A percentile compares a stretch with the other conserved stretches of the same genome.
phyloP scores from a whole-genome alignment of 2,329 filamentous ascomycete species.

The Venturia oleaginea region DNA sequence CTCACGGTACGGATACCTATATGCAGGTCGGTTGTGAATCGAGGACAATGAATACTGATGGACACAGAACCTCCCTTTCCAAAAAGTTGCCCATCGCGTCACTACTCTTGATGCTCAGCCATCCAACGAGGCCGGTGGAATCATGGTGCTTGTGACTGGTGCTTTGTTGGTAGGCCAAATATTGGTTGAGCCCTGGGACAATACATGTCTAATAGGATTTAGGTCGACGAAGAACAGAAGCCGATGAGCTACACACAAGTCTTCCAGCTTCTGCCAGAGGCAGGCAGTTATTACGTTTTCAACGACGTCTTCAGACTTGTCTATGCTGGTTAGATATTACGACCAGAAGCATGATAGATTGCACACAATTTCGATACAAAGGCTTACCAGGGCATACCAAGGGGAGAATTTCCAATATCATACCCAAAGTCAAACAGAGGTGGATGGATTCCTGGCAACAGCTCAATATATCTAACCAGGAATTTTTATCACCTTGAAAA shows the following conservation, averaged over 20 bases:
- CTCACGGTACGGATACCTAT: conserved; percentile 52
- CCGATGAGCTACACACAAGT: conserved; percentile 87
- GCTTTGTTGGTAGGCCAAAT: conserved; percentile 57
- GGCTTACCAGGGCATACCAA: neutral
- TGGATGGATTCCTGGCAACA: neutral
- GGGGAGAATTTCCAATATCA: neutral
- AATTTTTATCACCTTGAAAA: neutral
- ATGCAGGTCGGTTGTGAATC: neutral
- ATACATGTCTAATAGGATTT: conserved; percentile 15
- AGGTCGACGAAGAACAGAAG: conserved; percentile 79
- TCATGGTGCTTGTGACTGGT: conserved; percentile 84
- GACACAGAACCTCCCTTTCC: conserved; percentile 64
- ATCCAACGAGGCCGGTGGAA: conserved; percentile 54
- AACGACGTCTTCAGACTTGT: conserved; percentile 95
- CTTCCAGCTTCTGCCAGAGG: conserved; percentile 72
- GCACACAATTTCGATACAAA: neutral
- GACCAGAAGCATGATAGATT: neutral
- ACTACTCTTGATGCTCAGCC: conserved; percentile 78
- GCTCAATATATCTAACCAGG: neutral
- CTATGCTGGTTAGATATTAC: conserved; percentile 37
- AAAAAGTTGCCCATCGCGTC: conserved; percentile 70
- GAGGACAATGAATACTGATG: neutral
- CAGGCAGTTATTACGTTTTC: conserved; percentile 71
- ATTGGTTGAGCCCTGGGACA: neutral
- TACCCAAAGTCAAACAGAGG: neutral